phyloP scores from a whole-genome alignment of 2,329 filamentous ascomycete genomes.

The Sporothrix inflata region DNA sequence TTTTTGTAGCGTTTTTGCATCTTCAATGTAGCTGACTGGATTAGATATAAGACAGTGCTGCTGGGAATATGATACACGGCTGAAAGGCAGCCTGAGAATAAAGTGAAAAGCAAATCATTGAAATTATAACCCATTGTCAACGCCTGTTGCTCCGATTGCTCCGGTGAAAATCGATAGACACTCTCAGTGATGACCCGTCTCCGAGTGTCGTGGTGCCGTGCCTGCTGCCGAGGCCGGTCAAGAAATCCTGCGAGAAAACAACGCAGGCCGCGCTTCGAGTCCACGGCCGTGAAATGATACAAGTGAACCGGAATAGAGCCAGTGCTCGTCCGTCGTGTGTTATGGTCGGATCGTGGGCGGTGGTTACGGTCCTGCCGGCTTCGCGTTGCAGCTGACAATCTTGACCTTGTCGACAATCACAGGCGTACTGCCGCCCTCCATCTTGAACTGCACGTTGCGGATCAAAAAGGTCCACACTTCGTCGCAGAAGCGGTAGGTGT shows the following conservation, averaged over 20 bases:
- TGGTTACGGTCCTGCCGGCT: conserved; percentile 48
- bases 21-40: neutral
- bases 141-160: conserved; percentile 15
- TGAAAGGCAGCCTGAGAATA: neutral
- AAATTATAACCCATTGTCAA: neutral
- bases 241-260: neutral
- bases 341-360: neutral
- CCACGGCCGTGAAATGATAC: neutral
- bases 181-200: neutral
- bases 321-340: no score
- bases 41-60: neutral
- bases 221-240: neutral
- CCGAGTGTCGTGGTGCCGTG: neutral
- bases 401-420: conserved; percentile 87
- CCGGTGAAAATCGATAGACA: neutral
- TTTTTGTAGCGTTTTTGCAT: conserved; percentile 9
- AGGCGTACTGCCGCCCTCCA: conserved; percentile 75
- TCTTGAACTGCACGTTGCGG: conserved; percentile 98
- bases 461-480: conserved; percentile 99
- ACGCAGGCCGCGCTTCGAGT: neutral
- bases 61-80: neutral
- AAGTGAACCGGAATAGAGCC: no score
- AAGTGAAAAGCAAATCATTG: neutral
- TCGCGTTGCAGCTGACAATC: conserved; percentile 97
- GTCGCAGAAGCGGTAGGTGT: conserved; percentile 99